Evolutionary conservation across 169 alveolate species (phyloP).

Genomic region (Amoebophrya sp.): DNA sequence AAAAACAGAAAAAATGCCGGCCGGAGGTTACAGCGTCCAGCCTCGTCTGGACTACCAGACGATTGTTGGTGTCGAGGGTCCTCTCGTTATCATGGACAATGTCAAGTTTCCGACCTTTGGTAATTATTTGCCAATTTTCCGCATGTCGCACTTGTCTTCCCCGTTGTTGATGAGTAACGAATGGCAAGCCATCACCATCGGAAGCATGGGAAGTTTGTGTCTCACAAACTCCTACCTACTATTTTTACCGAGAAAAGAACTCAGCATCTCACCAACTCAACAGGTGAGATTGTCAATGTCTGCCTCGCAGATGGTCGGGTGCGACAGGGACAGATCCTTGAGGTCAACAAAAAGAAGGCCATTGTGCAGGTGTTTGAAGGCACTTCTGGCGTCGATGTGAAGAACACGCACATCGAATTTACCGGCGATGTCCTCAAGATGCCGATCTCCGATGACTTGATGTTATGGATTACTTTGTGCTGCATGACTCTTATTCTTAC

Average conservation of each 20-base stretch:
- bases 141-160: no score
- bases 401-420: constrained; percentile 81
- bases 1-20: no score
- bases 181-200: no score
- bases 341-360: constrained; percentile 92
- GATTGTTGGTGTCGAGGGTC: constrained; percentile 75
- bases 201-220: no score
- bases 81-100: constrained; percentile 96
- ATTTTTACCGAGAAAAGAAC: no score
- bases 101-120: constrained; percentile 95
- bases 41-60: constrained; percentile 95
- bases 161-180: no score
- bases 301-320: constrained; percentile 89
- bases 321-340: constrained; percentile 95
- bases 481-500: no score
- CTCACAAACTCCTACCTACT: no score
- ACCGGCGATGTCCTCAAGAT: constrained; percentile 96
- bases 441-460: constrained; percentile 98
- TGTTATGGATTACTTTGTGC: no score
- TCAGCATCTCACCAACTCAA: no score
- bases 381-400: constrained; percentile 94
- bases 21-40: constrained; percentile 53
- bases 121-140: no score
- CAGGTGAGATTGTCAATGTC: constrained; percentile 68
- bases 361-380: constrained; percentile 96